Conservation (phyloP, 306 rosid genomes). For the Begonia masoniana region DNA sequence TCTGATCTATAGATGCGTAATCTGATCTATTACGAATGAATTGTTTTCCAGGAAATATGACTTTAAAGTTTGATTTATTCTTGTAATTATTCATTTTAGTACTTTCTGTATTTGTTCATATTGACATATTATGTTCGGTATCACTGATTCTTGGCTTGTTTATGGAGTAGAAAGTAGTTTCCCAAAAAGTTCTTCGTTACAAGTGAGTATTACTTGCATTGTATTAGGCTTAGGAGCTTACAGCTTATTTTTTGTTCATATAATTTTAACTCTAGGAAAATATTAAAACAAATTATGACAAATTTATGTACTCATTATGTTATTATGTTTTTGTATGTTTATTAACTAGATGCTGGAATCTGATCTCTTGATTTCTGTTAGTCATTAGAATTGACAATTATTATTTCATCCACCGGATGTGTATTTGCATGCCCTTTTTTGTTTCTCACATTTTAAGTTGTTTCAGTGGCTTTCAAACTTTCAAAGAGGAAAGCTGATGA, state of each 20-base stretch:
- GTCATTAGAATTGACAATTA: neutral
- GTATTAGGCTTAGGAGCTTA: too few species aligned
- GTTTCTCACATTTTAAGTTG: constrained; percentile 23
- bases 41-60: neutral
- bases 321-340: neutral
- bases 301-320: neutral
- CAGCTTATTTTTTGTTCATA: neutral
- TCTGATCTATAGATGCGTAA: neutral
- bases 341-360: neutral
- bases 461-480: constrained; percentile 90
- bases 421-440: neutral
- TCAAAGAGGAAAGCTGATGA: constrained; percentile 92
- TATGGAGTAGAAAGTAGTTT: too few species aligned
- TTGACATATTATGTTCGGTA: too few species aligned
- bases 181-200: too few species aligned
- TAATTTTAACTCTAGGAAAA: too few species aligned
- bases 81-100: too few species aligned
- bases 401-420: neutral
- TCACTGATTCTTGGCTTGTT: too few species aligned
- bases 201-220: too few species aligned
- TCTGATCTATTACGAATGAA: neutral
- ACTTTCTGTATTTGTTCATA: too few species aligned
- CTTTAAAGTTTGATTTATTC: too few species aligned
- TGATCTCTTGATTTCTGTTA: neutral
- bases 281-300: neutral